Base-by-base conservation (phyloP, 495 filamentous ascomycete species). In the Podospora pseudopauciseta region DNA sequence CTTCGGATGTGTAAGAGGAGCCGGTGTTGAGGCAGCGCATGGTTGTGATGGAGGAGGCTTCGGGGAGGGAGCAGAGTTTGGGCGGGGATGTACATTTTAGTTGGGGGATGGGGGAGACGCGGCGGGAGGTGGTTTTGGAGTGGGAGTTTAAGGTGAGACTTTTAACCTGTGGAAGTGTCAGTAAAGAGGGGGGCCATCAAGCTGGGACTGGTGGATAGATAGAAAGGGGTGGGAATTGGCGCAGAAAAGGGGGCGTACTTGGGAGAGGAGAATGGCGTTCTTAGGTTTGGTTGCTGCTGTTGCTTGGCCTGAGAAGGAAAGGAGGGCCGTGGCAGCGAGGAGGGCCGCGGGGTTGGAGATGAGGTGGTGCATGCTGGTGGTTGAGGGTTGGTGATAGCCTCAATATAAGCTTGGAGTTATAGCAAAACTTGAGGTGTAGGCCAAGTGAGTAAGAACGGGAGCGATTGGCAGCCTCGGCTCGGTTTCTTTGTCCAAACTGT, bases 21-120 rank as follows among this genome's bases (percentile, higher is more conserved):
- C 95, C 95, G 58, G 86, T 80, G 78, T 98, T 99, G 65, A 84
- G 89, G 82, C 95, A 99, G 67, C 92, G 92, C 89, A 99, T 90
- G 6, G 89, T 80, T 71, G 93, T 90, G 66, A 96, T 79, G 27
- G 65, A 34, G 0, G 68, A 60, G 39, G 13, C 32, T 23, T 86
- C 77, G 80, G 95, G 91, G 34, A 92, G 83, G 20, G 81, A 80
- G 79, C 83, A 86, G 56, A 83, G 54, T 27, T 83, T 85, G 16
- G 82, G 86, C 53, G 88, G 85, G 15, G 93, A 93, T 67, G 89
- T 79, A 83, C 95, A 98, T 72, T 81, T 86, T n/a, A 97, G 84
- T 80, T 91, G 95, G 0, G 92, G 92, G 60, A 96, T 84, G 5
- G 95, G 78, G 23, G 90, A 71, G 5, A 94, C 86, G 65, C 95